These are phyloP conservation scores for Astrothelium subdiscretum DNA, from an alignment of 495 filamentous ascomycete genomes.

Conservation along the genomic window DNA sequence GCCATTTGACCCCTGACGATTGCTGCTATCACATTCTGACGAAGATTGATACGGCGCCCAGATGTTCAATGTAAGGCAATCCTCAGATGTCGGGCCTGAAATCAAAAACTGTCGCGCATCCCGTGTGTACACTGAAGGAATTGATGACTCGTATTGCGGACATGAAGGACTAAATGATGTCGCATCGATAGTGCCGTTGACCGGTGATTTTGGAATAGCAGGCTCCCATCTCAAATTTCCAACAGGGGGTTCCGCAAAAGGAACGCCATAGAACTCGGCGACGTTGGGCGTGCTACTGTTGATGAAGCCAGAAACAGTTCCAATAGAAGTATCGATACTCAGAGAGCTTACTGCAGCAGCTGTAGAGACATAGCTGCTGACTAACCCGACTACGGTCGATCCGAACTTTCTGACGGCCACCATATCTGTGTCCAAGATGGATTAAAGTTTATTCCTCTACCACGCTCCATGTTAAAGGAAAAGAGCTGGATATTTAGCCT, in stretches of 20 bases:
- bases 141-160: constrained; percentile 12
- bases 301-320: constrained; percentile 27
- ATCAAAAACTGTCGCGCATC: neutral
- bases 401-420: neutral
- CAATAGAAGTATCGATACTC: constrained; percentile 3
- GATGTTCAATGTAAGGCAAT: constrained; percentile 44
- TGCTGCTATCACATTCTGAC: neutral
- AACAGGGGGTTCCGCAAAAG: constrained; percentile 34
- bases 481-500: neutral
- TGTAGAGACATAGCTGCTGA: neutral
- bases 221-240: constrained; percentile 32
- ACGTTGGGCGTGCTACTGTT: constrained; percentile 29
- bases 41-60: constrained; percentile 31
- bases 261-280: constrained; percentile 36
- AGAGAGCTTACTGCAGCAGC: neutral
- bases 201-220: constrained; percentile 12
- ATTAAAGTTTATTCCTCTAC: neutral
- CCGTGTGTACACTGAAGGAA: constrained; percentile 4
- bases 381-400: neutral
- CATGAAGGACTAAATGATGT: constrained; percentile 10
- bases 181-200: constrained; percentile 11
- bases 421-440: neutral
- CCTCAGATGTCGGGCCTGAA: constrained; percentile 24
- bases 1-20: neutral
- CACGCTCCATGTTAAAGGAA: neutral